These are phyloP conservation scores for Lactarius quietus DNA, from an alignment of 768 basidiomycete species.

Conservation along the genomic window DNA sequence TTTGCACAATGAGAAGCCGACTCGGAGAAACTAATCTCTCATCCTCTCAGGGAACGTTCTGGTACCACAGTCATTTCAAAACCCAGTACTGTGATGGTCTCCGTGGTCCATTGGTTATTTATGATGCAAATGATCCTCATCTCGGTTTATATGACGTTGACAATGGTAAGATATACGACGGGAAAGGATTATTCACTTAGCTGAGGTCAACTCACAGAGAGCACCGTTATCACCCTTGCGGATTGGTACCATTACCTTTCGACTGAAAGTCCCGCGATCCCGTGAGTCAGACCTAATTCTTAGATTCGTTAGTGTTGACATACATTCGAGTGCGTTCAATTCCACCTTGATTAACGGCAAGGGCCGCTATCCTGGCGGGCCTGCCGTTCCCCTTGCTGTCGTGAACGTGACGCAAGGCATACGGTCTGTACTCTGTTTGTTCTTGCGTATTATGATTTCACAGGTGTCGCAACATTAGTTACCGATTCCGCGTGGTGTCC, in stretches of 20 bases:
- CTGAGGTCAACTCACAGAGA: slow-evolving; percentile 14
- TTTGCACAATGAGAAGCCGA: not conserved
- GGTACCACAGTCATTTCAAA: slow-evolving; percentile 38
- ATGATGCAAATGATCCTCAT: slow-evolving; percentile 32
- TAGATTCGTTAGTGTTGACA: not conserved
- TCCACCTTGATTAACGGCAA: slow-evolving; percentile 27
- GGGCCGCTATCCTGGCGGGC: slow-evolving; percentile 25
- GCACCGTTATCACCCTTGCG: slow-evolving; percentile 31
- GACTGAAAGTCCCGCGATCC: slow-evolving; percentile 2
- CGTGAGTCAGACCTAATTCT: not conserved
- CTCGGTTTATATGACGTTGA: slow-evolving; percentile 30
- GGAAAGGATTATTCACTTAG: not conserved
- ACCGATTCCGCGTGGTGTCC: slow-evolving; percentile 24
- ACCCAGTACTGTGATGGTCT: slow-evolving; percentile 41
- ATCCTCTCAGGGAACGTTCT: slow-evolving; percentile 28
- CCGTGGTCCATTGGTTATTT: slow-evolving; percentile 31
- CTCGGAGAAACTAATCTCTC: not conserved
- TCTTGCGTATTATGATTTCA: too few species aligned
- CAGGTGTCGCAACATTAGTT: too few species aligned
- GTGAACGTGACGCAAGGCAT: slow-evolving; percentile 25
- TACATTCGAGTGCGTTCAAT: not conserved
- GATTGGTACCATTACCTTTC: slow-evolving; percentile 29
- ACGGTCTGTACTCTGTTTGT: slow-evolving; percentile 6
- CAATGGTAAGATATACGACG: slow-evolving; percentile 25
- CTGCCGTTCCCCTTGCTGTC: slow-evolving; percentile 13